These are phyloP conservation scores for Aristolochia californica DNA, from an alignment of 164 flowering plant species.

Conservation along the genomic window DNA sequence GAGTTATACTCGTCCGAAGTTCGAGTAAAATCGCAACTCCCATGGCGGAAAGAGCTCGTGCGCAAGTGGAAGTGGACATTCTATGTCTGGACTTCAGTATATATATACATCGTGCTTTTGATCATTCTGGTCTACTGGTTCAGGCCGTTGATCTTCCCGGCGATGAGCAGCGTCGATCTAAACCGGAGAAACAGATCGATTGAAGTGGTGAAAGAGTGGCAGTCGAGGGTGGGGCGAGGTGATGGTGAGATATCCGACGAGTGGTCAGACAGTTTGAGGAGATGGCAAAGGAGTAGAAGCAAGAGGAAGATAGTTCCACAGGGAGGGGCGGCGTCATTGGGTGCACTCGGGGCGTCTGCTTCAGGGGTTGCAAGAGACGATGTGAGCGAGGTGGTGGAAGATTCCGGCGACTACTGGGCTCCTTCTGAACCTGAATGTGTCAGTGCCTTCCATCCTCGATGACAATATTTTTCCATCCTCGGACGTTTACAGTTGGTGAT, in stretches of 20 bases:
- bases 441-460: too few species aligned
- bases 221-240: background rate
- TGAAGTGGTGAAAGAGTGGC: constrained; percentile 4
- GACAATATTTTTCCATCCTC: too few species aligned
- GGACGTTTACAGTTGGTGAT: too few species aligned
- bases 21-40: constrained; percentile 48
- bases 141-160: constrained; percentile 33
- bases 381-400: background rate
- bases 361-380: background rate
- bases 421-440: background rate
- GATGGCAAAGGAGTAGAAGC: constrained; percentile 35
- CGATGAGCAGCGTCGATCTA: background rate
- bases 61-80: constrained; percentile 69
- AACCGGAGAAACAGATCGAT: constrained; percentile 1
- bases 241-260: constrained; percentile 9
- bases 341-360: background rate
- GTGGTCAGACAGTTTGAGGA: constrained; percentile 28
- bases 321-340: background rate
- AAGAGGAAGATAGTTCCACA: constrained; percentile 32
- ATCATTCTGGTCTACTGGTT: constrained; percentile 28
- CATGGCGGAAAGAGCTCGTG: constrained; percentile 47
- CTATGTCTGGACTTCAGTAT: constrained; percentile 58
- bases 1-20: constrained; percentile 60
- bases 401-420: background rate
- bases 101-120: constrained; percentile 35